Evolutionary conservation across 1,284 basidiomycete genomes (phyloP).

Genomic region (Ustilago hordei): DNA sequence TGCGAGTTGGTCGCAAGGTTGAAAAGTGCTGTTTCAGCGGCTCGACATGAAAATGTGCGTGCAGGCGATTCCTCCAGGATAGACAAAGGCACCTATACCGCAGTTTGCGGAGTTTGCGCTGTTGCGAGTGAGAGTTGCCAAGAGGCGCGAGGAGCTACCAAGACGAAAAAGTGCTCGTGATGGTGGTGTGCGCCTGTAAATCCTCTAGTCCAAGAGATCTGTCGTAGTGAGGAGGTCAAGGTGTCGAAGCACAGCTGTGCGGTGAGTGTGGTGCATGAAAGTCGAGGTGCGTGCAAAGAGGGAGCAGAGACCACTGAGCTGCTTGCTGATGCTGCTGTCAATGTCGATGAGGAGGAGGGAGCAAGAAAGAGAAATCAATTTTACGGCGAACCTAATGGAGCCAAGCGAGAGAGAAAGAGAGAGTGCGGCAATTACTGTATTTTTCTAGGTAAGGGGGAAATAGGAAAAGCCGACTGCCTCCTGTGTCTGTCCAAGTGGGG

Average conservation of each 20-base stretch:
- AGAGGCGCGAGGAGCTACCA: neutral
- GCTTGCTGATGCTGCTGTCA: neutral
- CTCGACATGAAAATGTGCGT: neutral
- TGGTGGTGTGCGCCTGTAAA: too few species aligned
- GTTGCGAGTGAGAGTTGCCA: neutral
- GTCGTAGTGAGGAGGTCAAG: too few species aligned
- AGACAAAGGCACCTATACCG: neutral
- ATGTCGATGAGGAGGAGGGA: neutral
- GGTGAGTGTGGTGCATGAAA: neutral
- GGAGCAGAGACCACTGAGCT: neutral
- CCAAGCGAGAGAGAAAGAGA: constrained; percentile 2
- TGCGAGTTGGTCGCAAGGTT: neutral
- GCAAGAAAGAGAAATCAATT: neutral
- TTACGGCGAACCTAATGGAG: constrained; percentile 5
- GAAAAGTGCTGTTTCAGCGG: neutral
- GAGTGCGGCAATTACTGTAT: neutral
- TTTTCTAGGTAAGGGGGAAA: neutral
- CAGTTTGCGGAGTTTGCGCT: neutral
- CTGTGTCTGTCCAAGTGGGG: too few species aligned
- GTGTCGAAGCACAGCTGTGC: too few species aligned
- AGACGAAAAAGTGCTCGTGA: too few species aligned
- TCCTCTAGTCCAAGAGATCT: too few species aligned
- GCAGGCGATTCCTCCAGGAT: neutral
- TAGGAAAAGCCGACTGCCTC: neutral
- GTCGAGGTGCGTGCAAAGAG: neutral